Conservation (phyloP, 2,329 filamentous ascomycete genomes). For the Peltaster fructicola region DNA sequence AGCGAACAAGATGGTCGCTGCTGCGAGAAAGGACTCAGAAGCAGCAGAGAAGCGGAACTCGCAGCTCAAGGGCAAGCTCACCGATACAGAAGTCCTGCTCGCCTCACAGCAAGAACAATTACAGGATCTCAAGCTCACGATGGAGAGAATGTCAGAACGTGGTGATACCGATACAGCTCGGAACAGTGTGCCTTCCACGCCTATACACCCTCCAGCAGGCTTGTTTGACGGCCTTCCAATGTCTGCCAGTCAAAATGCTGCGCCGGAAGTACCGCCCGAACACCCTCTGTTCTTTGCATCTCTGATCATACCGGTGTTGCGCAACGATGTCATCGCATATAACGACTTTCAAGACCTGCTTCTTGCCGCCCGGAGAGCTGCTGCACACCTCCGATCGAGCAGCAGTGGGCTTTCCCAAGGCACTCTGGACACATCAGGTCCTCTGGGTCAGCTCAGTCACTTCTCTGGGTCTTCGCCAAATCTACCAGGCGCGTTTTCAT, state of each 20-base stretch:
- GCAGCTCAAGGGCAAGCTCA: constrained; percentile 67
- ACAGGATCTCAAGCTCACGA: constrained; percentile 73
- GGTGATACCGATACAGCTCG: constrained; percentile 47
- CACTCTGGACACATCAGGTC: constrained; percentile 15
- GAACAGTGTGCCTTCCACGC: constrained; percentile 64
- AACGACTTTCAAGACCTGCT: constrained; percentile 72
- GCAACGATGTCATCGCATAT: constrained; percentile 64
- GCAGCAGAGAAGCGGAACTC: constrained; percentile 63
- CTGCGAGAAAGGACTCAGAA: constrained; percentile 71
- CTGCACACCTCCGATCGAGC: constrained; percentile 50
- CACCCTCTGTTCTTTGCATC: constrained; percentile 61
- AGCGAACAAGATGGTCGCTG: constrained; percentile 94
- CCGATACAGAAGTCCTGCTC: constrained; percentile 70
- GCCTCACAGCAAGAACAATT: constrained; percentile 87
- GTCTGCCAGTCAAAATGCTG: constrained; percentile 32
- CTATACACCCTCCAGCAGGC: constrained; percentile 41
- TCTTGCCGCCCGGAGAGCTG: constrained; percentile 41
- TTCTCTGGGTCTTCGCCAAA: constrained; percentile 21
- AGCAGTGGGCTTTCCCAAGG: constrained; percentile 22
- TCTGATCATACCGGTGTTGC: constrained; percentile 64
- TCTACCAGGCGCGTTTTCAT: constrained; percentile 26
- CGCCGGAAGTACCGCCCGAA: constrained; percentile 39
- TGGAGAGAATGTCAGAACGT: constrained; percentile 68
- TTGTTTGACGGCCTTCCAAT: constrained; percentile 47
- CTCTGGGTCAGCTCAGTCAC: constrained; percentile 20